A percentile compares a stretch with the other conserved stretches of the same genome.
These are phyloP conservation scores for Entrophospora sp. DNA, from an alignment of 192 early-diverging fungal species.

Conservation along the genomic window DNA sequence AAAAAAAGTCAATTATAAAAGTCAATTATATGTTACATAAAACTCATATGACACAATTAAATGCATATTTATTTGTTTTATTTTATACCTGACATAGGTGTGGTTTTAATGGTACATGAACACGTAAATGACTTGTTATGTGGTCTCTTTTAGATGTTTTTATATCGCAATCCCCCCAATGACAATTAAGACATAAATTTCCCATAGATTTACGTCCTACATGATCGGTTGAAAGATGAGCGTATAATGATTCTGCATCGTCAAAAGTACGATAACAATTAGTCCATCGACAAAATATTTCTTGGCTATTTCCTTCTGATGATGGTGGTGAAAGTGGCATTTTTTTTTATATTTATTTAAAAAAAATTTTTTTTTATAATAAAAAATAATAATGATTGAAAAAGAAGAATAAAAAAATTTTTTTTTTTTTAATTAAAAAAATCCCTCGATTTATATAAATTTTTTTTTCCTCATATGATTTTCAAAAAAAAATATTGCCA, in stretches of 20 bases:
- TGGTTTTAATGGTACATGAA: constrained; percentile 90
- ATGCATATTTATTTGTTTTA: background rate
- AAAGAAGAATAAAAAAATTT: no score
- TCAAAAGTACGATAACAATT: constrained; percentile 44
- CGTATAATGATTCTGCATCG: constrained; percentile 78
- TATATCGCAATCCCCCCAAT: constrained; percentile 75
- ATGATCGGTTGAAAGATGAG: constrained; percentile 81
- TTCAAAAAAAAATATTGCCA: no score
- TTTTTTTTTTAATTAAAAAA: no score
- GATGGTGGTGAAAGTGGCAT: constrained; percentile 14
- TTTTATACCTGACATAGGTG: constrained; percentile 63
- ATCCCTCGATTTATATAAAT: no score
- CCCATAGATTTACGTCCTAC: constrained; percentile 82
- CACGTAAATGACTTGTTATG: constrained; percentile 91
- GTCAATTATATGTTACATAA: no score
- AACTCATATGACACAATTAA: background rate
- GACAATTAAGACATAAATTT: constrained; percentile 82
- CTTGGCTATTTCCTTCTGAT: background rate
- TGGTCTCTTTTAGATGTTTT: constrained; percentile 85
- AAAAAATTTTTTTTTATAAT: background rate
- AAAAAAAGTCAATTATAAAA: no score
- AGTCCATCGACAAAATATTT: constrained; percentile 37
- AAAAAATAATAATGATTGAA: no score
- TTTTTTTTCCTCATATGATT: no score
- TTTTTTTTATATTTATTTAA: background rate